Percentiles rank a stretch among this genome's conserved stretches.
Conservation (phyloP, 805 yeast genomes). For the Candida cerambycidarum region DNA sequence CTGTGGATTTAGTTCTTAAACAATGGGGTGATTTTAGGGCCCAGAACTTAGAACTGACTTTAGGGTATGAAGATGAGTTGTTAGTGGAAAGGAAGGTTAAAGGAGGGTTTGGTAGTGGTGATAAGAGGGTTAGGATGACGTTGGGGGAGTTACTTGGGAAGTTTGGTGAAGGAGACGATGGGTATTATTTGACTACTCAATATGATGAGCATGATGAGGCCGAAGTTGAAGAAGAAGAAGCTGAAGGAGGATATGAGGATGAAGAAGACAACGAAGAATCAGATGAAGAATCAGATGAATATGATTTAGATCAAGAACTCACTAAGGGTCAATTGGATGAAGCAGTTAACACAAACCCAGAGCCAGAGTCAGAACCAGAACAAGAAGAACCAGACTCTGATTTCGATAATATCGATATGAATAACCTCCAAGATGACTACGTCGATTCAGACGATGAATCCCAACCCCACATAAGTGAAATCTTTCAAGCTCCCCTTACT, state of each 20-base stretch:
- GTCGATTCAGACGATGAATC: conserved; percentile 29
- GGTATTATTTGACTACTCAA: conserved; percentile 67
- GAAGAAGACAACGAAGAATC: too few species aligned
- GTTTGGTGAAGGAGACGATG: conserved; percentile 39
- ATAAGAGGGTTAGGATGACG: conserved; percentile 49
- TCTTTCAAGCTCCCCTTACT: conserved; percentile 64
- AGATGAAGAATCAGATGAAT: conserved; percentile 25
- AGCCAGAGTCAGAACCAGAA: conserved; percentile 12
- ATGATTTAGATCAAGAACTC: conserved; percentile 18
- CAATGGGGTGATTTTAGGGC: conserved; percentile 26
- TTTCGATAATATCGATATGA: conserved; percentile 32
- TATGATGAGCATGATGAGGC: conserved; percentile 41
- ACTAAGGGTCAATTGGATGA: too few species aligned
- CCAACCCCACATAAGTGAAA: conserved; percentile 40
- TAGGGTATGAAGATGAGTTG: conserved; percentile 36
- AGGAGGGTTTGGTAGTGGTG: conserved; percentile 70
- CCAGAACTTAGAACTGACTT: conserved; percentile 33
- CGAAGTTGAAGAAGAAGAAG: conserved; percentile 18
- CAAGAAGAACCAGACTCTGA: conserved; percentile 3
- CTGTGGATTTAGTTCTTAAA: conserved; percentile 26
- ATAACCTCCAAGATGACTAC: conserved; percentile 50
- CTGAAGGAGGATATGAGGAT: conserved; percentile 50
- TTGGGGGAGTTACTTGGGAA: conserved; percentile 48
- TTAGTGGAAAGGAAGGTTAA: conserved; percentile 58
- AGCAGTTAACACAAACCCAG: too few species aligned